Percentiles rank a stretch among this genome's conserved stretches.
Evolutionary conservation across 139 green algal species (phyloP).

Genomic region (Asterochloris erici): DNA sequence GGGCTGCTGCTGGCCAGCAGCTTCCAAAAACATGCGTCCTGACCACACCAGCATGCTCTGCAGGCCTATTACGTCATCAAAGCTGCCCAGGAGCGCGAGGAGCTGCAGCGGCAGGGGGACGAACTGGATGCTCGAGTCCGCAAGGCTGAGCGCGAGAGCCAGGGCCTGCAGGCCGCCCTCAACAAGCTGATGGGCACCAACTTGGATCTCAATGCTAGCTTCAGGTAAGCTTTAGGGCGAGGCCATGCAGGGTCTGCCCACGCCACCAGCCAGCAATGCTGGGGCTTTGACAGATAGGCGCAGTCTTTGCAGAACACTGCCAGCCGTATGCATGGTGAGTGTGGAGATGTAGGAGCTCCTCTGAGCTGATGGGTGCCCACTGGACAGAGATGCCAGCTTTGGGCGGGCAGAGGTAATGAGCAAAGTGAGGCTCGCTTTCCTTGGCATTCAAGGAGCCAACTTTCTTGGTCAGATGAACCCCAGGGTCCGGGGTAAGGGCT

Average conservation of each 20-base stretch:
- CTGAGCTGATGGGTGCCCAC: no score
- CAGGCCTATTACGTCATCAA: slow-evolving; percentile 94
- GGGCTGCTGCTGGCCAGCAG: no score
- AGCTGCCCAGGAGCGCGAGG: slow-evolving; percentile 76
- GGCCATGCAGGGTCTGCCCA: neutral
- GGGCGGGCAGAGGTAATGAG: no score
- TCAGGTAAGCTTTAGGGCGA: neutral
- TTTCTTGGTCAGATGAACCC: no score
- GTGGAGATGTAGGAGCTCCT: no score
- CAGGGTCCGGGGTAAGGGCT: no score
- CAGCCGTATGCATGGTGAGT: no score
- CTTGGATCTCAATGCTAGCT: slow-evolving; percentile 23
- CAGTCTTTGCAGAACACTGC: no score
- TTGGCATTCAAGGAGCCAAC: no score
- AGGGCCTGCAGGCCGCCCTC: slow-evolving; percentile 38
- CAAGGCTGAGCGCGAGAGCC: slow-evolving; percentile 37
- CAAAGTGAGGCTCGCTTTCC: no score
- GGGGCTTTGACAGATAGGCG: neutral
- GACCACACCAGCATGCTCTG: neutral
- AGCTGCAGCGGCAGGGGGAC: slow-evolving; percentile 47
- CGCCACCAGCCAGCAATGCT: neutral
- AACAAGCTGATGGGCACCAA: slow-evolving; percentile 40
- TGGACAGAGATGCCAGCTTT: no score
- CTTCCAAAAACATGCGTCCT: no score
- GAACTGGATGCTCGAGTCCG: slow-evolving; percentile 17